A percentile compares a stretch with the other conserved stretches of the same genome.
Conservation (phyloP, 2,329 filamentous ascomycete species). For the Camillea tinctor region DNA sequence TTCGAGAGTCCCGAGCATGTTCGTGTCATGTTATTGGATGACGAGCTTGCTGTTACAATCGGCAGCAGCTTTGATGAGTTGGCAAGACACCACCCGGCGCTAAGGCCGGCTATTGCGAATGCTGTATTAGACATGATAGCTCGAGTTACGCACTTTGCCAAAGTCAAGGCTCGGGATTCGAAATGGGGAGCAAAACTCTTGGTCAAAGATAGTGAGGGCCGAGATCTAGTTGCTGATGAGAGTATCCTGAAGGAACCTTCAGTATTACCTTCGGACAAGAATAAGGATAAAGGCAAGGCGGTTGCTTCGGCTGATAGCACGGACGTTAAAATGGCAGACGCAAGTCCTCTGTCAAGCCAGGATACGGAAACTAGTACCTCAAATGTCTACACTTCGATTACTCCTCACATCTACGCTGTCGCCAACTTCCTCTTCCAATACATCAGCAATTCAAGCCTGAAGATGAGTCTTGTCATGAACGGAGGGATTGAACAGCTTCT, state of each 20-base stretch:
- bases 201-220: conserved; percentile 57
- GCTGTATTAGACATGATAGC: conserved; percentile 88
- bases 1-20: conserved; percentile 92
- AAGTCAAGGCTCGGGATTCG: conserved; percentile 63
- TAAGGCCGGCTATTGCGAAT: conserved; percentile 78
- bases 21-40: conserved; percentile 75
- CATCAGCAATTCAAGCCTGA: conserved; percentile 71
- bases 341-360: conserved; percentile 26
- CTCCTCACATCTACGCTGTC: conserved; percentile 72
- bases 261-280: conserved; percentile 23
- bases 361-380: conserved; percentile 17
- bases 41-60: conserved; percentile 66
- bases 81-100: conserved; percentile 82
- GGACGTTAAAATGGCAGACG: conserved; percentile 69
- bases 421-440: conserved; percentile 75
- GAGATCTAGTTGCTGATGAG: conserved; percentile 56
- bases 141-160: conserved; percentile 73
- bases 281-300: conserved; percentile 41
- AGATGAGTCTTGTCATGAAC: conserved; percentile 69
- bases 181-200: conserved; percentile 80
- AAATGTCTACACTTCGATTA: conserved; percentile 41
- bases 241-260: conserved; percentile 31
- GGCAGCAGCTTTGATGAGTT: conserved; percentile 91
- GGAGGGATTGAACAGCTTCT: conserved; percentile 82
- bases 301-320: conserved; percentile 33